Conservation (phyloP, 139 green algal species). For the Volvox africanus region DNA sequence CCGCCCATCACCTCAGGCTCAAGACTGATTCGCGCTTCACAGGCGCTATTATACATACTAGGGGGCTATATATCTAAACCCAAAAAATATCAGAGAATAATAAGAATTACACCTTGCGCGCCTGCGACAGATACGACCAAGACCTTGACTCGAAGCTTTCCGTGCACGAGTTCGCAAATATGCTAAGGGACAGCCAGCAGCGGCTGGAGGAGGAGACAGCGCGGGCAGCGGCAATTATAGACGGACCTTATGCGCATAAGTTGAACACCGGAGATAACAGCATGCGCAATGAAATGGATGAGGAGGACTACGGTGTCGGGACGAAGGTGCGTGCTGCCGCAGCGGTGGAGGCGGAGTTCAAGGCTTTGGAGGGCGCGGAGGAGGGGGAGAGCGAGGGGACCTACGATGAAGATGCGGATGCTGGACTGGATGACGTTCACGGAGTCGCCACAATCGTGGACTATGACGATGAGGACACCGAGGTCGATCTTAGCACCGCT, state of each 20-base stretch:
- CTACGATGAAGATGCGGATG: constrained; percentile 6
- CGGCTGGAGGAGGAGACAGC: not conserved
- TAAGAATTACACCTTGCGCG: too few relatives aligned
- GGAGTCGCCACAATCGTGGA: not conserved
- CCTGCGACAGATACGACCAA: constrained; percentile 44
- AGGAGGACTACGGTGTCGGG: not conserved
- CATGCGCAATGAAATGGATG: not conserved
- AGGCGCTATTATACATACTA: too few relatives aligned
- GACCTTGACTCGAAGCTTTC: constrained; percentile 37
- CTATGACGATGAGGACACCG: not conserved
- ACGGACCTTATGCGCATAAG: not conserved
- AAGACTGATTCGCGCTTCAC: too few relatives aligned
- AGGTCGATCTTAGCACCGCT: not conserved
- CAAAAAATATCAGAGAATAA: too few relatives aligned
- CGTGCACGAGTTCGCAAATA: constrained; percentile 36
- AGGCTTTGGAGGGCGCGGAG: not conserved
- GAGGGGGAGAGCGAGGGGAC: not conserved
- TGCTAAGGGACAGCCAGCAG: constrained; percentile 30
- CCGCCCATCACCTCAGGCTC: too few relatives aligned
- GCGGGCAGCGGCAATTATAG: not conserved
- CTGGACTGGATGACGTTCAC: not conserved
- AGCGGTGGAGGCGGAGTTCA: not conserved
- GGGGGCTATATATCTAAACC: too few relatives aligned
- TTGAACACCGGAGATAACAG: too few relatives aligned
- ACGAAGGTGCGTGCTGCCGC: not conserved